Conservation (phyloP, 768 basidiomycete genomes). For the Pholiota microspora region DNA sequence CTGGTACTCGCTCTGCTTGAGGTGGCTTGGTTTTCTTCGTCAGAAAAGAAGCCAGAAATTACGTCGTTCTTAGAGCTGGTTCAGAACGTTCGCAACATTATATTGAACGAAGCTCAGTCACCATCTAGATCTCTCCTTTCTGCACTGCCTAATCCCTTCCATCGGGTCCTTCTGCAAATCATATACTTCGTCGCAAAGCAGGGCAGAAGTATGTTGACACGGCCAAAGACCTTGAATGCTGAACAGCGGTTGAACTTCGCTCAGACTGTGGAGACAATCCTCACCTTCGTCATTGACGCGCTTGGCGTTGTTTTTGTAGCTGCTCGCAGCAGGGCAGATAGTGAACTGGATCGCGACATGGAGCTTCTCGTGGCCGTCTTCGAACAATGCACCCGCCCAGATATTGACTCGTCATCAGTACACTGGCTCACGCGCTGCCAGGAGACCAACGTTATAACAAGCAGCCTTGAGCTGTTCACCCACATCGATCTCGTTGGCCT, state of each 20-base stretch:
- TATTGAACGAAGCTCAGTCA: conserved; percentile 72
- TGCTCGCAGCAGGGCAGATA: conserved; percentile 52
- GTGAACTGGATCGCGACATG: conserved; percentile 78
- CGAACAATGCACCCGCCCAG: conserved; percentile 70
- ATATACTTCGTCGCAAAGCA: conserved; percentile 76
- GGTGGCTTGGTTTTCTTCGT: conserved; percentile 68
- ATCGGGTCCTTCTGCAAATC: conserved; percentile 76
- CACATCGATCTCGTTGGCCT: conserved; percentile 69
- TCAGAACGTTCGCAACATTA: conserved; percentile 57
- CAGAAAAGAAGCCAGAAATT: conserved; percentile 53
- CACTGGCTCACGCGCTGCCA: conserved; percentile 81
- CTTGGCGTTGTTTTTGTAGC: conserved; percentile 63
- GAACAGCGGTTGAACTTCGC: conserved; percentile 62
- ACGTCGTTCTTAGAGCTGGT: conserved; percentile 61
- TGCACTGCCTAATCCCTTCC: conserved; percentile 64
- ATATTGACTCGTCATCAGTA: conserved; percentile 65
- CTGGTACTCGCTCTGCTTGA: conserved; percentile 79
- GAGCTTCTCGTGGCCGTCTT: conserved; percentile 81
- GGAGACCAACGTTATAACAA: conserved; percentile 74
- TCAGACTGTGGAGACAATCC: conserved; percentile 57
- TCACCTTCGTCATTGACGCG: conserved; percentile 68
- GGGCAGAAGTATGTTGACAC: conserved; percentile 46
- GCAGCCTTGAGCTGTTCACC: conserved; percentile 71
- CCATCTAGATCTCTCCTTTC: conserved; percentile 74
- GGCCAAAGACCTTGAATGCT: conserved; percentile 51